Base-by-base conservation (phyloP, 75 land plant genomes). In the Pinus tabuliformis region DNA sequence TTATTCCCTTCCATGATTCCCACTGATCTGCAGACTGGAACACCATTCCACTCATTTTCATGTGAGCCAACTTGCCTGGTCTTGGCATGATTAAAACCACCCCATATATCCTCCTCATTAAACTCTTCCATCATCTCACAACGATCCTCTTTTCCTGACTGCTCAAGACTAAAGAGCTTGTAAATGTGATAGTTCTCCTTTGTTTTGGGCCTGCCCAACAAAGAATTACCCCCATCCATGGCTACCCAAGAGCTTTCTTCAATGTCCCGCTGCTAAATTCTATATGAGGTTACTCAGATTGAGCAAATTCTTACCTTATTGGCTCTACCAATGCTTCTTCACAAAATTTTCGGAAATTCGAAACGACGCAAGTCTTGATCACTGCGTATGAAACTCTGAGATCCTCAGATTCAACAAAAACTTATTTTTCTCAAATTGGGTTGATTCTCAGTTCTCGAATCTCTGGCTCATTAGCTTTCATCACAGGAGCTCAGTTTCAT, bases 21-120 rank as follows among this genome's bases (percentile, higher is more conserved):
- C 39, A 16, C 22, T 45, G 9, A 39, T 68, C 72, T 68, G 49
- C 21, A n/a, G 3, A 42, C 49, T 68, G 72, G 54, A 42, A 18
- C 42, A 37, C 12, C 13, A n/a, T 9, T 39, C 20, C 5, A 20
- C n/a, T 24, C 54, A 68, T 17, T 66, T 36, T 66, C 70, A 6
- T 37, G 20, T 17, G 6, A 68, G 24, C 52, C 72, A 42, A n/a
- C 3, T 7, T 42, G 42, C 17, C n/a, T 68, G 9, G 22, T 24
- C 54, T 68, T 54, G 1, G 72, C 12, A 11, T 68, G 54, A 49
- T 49, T 49, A 42, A 11, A 13, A 68, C 20, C 22, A 42, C 72
- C 72, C 72, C 72, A 68, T 21, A 68, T 45, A 68, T 68, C 72
- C 24, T 68, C 72, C 72, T 68, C 72, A n/a, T 21, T 68, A 42